Base-by-base conservation (phyloP, 768 basidiomycete species). In the Inosperma sp. region DNA sequence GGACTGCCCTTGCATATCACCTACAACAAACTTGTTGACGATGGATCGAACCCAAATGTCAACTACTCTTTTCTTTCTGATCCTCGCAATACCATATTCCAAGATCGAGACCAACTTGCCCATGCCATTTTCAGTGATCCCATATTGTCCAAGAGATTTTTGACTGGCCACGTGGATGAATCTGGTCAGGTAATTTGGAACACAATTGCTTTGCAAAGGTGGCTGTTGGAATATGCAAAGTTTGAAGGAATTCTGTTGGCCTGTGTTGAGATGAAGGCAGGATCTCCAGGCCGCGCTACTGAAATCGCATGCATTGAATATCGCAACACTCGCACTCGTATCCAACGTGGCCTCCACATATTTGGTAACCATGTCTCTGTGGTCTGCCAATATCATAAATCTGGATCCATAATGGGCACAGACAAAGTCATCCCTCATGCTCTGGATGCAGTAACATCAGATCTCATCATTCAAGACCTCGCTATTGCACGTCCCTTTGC, bases 401-500 rank as follows among this genome's bases (percentile, higher is more conserved):
- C 44, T 0, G 51, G 42, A 5, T 13, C 54, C 7, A 48, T 58
- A 12, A 48, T 53, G 14, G 34, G 47, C 7, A 13, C 43, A 3
- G 57, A 65, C 35, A 62, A 59, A 36, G 55, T 66, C 4, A 65
- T 68, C 7, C 68, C 66, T 1, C 63, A 65, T 34, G 51, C 60
- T 0, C 30, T 67, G 0, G 60, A 65, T 48, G 58, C 43, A 0
- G 42, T 67, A 8, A 56, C 43, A 1, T 39, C 57, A 0, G 58
- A 67, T 41, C 22, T 68, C 0, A 8, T 68, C 0, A 55, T 69
- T 3, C 65, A 67, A 33, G 44, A 61, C 2, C 60, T 63, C 3
- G 56, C 62, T 1, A 30, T 67, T 10, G 51, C 54, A 6, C 51
- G 54, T 4, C 57, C 54, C 1, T 58, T 58, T 29, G 54, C 57